Evolutionary conservation across 148 eudicot species (phyloP), one percentile per base, ranked within the genome.

Genomic region (Chenopodium suecicum): DNA sequence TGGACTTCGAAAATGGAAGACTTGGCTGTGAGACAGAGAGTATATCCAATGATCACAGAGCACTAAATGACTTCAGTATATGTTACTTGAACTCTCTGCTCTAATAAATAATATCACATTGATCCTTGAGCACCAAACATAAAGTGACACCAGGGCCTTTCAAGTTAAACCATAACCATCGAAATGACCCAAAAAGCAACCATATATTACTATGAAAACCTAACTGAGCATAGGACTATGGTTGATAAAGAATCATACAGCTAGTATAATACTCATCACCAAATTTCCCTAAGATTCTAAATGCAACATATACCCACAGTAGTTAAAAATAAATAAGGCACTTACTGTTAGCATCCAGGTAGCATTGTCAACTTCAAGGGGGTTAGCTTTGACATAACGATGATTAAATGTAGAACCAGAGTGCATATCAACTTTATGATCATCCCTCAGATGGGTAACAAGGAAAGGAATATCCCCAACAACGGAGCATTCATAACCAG

Each of bases 341-440:
- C 80, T 82, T 86, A 86, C 88, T 19, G 88, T 86, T 73, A 86
- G 69, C 85, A 86, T 86, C 88, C 85, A 86, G 31, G 88, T 86
- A 47, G 88, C 88, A 46, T 86, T 86, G 54, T 86, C 88, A 54
- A 86, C 88, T 82, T 82, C 88, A 16, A 79, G 78, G 23, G 88
- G 85, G 77, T 82, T 86, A 72, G 88, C 64, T 83, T 86, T 86
- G 70, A 86, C 88, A 76, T 86, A 86, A n/a, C 88, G 88, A 73
- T 86, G 88, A 82, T 86, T 86, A 78, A 86, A 86, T 56, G 88
- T 82, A 63, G 81, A 86, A 75, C 88, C 88, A 76, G 85, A 66
- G 60, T 86, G 88, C 88, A 86, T 86, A 74, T 86, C 88, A 50
- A 86, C 88, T 66, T 82, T 82, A 82, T 86, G 88, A 80, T 86